These are phyloP conservation scores for Exophiala mesophila DNA, from an alignment of 2,329 filamentous ascomycete species.

Conservation along the genomic window DNA sequence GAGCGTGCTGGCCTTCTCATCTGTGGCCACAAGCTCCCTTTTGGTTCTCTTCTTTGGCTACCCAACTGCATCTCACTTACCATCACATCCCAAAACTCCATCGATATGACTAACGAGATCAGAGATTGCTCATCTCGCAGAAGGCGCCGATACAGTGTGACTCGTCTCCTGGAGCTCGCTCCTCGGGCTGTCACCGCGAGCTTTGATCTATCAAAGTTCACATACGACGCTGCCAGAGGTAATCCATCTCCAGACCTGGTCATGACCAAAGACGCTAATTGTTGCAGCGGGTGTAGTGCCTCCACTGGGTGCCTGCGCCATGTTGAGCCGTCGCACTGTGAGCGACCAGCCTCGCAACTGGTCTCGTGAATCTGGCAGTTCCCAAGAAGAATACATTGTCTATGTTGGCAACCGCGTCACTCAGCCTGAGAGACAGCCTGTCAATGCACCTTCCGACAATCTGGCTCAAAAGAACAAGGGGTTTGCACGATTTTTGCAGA, in stretches of 20 bases:
- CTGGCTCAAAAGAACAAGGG: slow-evolving; percentile 37
- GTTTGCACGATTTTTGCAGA: slow-evolving; percentile 43
- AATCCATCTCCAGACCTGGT: slow-evolving; percentile 7
- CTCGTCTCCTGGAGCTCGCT: slow-evolving; percentile 23
- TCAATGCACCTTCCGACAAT: slow-evolving; percentile 31
- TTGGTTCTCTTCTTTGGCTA: slow-evolving; percentile 21
- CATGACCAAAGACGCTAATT: slow-evolving; percentile 10
- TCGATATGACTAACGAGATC: slow-evolving; percentile 24
- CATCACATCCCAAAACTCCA: slow-evolving; percentile 7
- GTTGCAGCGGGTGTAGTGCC: slow-evolving; percentile 25
- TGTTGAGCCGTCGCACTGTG: slow-evolving; percentile 20
- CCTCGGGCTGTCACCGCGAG: slow-evolving; percentile 11
- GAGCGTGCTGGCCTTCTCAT: slow-evolving; percentile 9
- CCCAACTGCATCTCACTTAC: slow-evolving; percentile 1
- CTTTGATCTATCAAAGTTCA: slow-evolving; percentile 28
- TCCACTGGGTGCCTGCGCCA: slow-evolving; percentile 24
- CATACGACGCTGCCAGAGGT: slow-evolving; percentile 27
- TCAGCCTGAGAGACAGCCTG: slow-evolving; percentile 28
- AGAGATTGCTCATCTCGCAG: slow-evolving; percentile 17
- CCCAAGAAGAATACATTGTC: slow-evolving; percentile 20
- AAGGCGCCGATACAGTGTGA: slow-evolving; percentile 20
- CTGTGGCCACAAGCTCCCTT: slow-evolving; percentile 8
- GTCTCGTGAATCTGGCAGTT: slow-evolving; percentile 20
- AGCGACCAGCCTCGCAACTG: slow-evolving; percentile 20
- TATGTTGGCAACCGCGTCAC: slow-evolving; percentile 18